A percentile compares a stretch with the other conserved stretches of the same genome.
These are phyloP conservation scores for Lophium mytilinum DNA, from an alignment of 495 filamentous ascomycete genomes.

Conservation along the genomic window DNA sequence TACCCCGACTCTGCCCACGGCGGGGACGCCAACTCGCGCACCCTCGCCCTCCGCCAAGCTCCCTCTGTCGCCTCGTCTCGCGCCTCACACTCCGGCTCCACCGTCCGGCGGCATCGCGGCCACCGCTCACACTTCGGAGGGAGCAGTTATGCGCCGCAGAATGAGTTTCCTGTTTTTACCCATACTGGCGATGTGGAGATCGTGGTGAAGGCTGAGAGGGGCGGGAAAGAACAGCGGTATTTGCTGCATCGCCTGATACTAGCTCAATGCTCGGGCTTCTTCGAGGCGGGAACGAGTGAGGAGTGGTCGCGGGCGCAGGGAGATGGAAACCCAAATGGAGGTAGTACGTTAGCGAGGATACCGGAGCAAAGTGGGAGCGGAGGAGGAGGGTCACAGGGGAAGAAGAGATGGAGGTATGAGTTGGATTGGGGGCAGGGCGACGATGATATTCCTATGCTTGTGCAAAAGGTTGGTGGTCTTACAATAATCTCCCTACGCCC, in stretches of 20 bases:
- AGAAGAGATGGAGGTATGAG: constrained; percentile 76
- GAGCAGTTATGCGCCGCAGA: constrained; percentile 58
- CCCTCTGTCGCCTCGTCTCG: constrained; percentile 60
- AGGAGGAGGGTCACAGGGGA: constrained; percentile 18
- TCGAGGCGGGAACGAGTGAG: constrained; percentile 78
- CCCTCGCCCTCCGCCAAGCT: constrained; percentile 44
- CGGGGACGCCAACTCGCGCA: constrained; percentile 40
- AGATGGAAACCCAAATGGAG: constrained; percentile 51
- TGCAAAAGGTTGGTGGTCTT: constrained; percentile 57
- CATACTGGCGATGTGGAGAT: constrained; percentile 90
- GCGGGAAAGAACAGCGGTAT: constrained; percentile 63
- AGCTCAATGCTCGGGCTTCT: constrained; percentile 84
- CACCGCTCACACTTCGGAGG: constrained; percentile 77
- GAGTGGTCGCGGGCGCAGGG: constrained; percentile 65
- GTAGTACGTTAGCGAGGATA: constrained; percentile 28
- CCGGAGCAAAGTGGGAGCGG: constrained; percentile 27
- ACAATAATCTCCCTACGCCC: not conserved
- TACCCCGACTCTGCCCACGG: constrained; percentile 47
- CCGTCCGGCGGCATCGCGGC: constrained; percentile 56
- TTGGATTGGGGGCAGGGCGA: constrained; percentile 62
- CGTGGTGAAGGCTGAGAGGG: constrained; percentile 54
- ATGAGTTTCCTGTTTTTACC: constrained; percentile 86
- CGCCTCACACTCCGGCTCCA: constrained; percentile 49
- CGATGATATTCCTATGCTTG: constrained; percentile 79
- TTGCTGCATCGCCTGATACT: constrained; percentile 78